phyloP scores from a whole-genome alignment of 768 basidiomycete genomes.

The Lentinula edodes region DNA sequence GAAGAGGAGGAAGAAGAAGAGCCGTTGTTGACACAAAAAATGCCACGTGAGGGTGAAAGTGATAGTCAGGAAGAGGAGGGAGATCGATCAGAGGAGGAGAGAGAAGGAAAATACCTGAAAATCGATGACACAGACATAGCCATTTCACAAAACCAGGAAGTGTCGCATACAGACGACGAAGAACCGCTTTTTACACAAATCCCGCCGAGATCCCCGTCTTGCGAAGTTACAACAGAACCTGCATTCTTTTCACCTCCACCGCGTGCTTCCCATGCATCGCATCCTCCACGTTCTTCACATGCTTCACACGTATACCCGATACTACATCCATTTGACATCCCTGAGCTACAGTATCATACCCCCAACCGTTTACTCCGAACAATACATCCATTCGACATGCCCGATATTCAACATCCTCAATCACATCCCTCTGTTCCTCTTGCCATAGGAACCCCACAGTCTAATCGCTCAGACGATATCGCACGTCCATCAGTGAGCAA shows the following conservation, averaged over 20 bases:
- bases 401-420: neutral
- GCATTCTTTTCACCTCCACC: neutral
- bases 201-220: neutral
- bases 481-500: neutral
- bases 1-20: too few species aligned
- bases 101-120: too few species aligned
- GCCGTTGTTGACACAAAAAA: too few species aligned
- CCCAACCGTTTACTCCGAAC: neutral
- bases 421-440: neutral
- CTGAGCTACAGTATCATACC: neutral
- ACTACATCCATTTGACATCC: neutral
- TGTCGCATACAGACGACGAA: neutral
- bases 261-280: neutral
- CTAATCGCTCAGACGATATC: neutral
- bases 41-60: too few species aligned
- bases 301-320: neutral
- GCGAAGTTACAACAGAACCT: neutral
- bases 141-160: neutral
- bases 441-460: neutral
- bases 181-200: slow-evolving; percentile 3
- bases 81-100: neutral
- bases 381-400: neutral
- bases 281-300: neutral
- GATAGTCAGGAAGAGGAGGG: neutral
- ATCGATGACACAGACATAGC: neutral